phyloP scores from a whole-genome alignment of 148 eudicot species.

The Fagopyrum homotropicum region DNA sequence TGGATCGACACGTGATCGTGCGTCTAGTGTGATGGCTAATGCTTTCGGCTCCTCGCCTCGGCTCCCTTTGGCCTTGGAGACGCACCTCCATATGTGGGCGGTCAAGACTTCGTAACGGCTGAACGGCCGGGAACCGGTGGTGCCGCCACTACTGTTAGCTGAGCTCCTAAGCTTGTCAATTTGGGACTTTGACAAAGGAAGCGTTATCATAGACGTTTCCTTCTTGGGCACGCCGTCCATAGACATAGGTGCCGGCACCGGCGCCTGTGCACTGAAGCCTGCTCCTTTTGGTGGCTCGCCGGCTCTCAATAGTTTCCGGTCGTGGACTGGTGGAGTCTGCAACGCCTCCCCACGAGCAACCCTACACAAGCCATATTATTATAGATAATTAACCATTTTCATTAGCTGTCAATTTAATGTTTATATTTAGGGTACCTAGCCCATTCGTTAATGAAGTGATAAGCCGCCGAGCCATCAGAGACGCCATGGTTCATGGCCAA shows the following conservation, averaged over 20 bases:
- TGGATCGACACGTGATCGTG: not conserved
- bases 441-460: not conserved
- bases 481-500: not conserved
- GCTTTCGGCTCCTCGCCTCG: not conserved
- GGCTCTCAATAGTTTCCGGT: slow-evolving; percentile 1
- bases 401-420: no score
- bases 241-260: not conserved
- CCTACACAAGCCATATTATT: not conserved
- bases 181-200: slow-evolving; percentile 3
- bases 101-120: slow-evolving; percentile 17
- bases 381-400: no score
- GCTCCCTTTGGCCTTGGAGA: not conserved
- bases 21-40: slow-evolving; percentile 4
- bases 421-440: not conserved
- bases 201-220: not conserved
- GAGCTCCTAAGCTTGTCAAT: slow-evolving; percentile 4
- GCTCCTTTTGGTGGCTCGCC: not conserved
- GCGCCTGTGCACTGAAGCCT: not conserved
- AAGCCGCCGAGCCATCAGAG: not conserved
- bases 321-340: not conserved
- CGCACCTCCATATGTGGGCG: not conserved
- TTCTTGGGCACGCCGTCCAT: not conserved
- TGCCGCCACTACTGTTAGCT: not conserved
- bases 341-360: not conserved
- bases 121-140: not conserved